A percentile compares a stretch with the other conserved stretches of the same genome.
phyloP scores from a whole-genome alignment of 2,329 filamentous ascomycete genomes.

The Phaeosphaeria sp. region DNA sequence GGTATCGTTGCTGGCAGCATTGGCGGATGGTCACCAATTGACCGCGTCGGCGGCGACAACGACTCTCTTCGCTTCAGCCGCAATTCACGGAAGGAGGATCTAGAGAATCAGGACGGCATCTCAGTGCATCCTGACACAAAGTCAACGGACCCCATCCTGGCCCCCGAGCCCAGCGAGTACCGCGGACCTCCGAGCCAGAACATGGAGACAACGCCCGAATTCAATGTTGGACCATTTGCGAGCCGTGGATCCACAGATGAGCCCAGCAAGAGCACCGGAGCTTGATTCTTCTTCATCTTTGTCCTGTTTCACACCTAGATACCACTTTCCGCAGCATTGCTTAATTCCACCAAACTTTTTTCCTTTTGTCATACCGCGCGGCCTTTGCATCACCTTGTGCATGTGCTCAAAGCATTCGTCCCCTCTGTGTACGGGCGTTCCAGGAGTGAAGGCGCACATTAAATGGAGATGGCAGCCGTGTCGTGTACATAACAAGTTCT shows the following conservation, averaged over 20 bases:
- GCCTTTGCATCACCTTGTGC: background rate
- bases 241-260: background rate
- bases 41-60: constrained; percentile 54
- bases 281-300: background rate
- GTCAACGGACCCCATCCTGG: constrained; percentile 55
- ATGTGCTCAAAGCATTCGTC: background rate
- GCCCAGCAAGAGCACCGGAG: background rate
- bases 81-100: constrained; percentile 44
- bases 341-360: background rate
- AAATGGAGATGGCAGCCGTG: background rate
- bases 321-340: background rate
- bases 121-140: constrained; percentile 59
- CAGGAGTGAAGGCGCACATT: background rate
- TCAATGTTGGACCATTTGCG: constrained; percentile 51
- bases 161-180: constrained; percentile 49
- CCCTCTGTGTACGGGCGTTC: background rate
- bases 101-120: constrained; percentile 52
- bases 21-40: constrained; percentile 77
- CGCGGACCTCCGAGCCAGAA: constrained; percentile 54
- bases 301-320: background rate
- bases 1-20: constrained; percentile 80
- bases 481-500: background rate
- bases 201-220: constrained; percentile 52
- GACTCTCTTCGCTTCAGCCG: constrained; percentile 49
- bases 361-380: background rate